Evolutionary conservation across 2,329 filamentous ascomycete genomes (phyloP).

Genomic region (Fusarium sp.): DNA sequence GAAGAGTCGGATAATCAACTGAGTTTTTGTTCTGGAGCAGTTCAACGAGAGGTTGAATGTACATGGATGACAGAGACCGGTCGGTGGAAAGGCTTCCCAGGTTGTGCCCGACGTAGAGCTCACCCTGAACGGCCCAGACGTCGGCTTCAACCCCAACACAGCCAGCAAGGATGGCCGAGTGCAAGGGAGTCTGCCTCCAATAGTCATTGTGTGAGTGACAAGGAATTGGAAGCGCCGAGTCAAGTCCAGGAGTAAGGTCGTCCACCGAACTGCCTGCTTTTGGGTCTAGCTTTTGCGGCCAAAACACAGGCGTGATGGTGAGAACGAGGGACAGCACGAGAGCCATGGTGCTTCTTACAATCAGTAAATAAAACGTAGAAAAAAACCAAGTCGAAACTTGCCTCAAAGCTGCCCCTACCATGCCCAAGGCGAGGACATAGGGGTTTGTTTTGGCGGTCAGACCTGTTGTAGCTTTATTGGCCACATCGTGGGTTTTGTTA

Average conservation of each 20-base stretch:
- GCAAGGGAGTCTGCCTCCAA: slow-evolving; percentile 75
- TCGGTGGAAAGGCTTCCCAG: slow-evolving; percentile 66
- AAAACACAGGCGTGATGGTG: slow-evolving; percentile 24
- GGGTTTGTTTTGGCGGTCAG: slow-evolving; percentile 12
- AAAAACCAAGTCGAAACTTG: not conserved
- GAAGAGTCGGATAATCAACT: not conserved
- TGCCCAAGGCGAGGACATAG: slow-evolving; percentile 32
- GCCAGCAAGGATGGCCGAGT: slow-evolving; percentile 72
- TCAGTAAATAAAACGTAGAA: not conserved
- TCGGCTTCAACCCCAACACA: slow-evolving; percentile 79
- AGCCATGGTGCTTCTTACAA: slow-evolving; percentile 14
- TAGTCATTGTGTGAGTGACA: slow-evolving; percentile 83
- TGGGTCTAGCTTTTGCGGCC: slow-evolving; percentile 2
- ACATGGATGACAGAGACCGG: slow-evolving; percentile 73
- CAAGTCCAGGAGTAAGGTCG: not conserved
- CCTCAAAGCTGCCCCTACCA: slow-evolving; percentile 34
- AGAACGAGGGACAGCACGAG: slow-evolving; percentile 32
- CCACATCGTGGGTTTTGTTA: not conserved
- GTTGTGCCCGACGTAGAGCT: slow-evolving; percentile 76
- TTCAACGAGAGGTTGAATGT: slow-evolving; percentile 74
- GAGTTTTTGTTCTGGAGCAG: slow-evolving; percentile 67
- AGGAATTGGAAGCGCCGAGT: slow-evolving; percentile 60
- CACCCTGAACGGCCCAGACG: slow-evolving; percentile 72
- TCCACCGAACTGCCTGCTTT: not conserved
- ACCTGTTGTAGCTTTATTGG: not conserved